Percentiles rank a stretch among this genome's conserved stretches.
These are phyloP conservation scores for Penicillium robsamsonii DNA, from an alignment of 495 filamentous ascomycete species.

Conservation along the genomic window DNA sequence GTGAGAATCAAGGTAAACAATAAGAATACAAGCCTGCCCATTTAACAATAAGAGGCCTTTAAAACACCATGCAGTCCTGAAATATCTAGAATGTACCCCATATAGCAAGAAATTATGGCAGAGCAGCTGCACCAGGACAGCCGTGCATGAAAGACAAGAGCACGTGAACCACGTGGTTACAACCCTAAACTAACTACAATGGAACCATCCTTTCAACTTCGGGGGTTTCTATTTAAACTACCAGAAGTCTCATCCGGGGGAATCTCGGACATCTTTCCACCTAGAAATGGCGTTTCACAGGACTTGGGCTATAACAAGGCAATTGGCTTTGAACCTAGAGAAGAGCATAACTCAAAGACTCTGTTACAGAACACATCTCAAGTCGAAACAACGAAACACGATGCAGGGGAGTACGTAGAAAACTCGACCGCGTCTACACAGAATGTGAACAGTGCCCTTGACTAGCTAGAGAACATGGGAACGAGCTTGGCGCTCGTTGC, in stretches of 20 bases:
- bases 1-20: not conserved
- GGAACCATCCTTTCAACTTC: not conserved
- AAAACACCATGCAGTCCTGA: not conserved
- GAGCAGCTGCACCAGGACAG: not conserved
- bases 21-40: not conserved
- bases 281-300: not conserved
- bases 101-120: not conserved
- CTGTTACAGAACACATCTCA: not conserved
- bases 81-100: not conserved
- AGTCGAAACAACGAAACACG: not conserved
- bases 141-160: not conserved
- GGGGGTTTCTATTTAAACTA: not conserved
- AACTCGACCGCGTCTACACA: not conserved
- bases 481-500: not conserved
- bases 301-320: not conserved
- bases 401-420: not conserved
- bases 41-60: not conserved
- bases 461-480: not conserved
- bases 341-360: not conserved
- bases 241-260: not conserved
- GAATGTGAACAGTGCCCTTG: not conserved
- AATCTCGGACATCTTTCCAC: not conserved
- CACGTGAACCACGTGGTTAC: not conserved
- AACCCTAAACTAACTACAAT: conserved; percentile 2
- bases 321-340: not conserved